These are phyloP conservation scores for Coprinopsis sp. DNA, from an alignment of 768 basidiomycete genomes.

Conservation along the genomic window DNA sequence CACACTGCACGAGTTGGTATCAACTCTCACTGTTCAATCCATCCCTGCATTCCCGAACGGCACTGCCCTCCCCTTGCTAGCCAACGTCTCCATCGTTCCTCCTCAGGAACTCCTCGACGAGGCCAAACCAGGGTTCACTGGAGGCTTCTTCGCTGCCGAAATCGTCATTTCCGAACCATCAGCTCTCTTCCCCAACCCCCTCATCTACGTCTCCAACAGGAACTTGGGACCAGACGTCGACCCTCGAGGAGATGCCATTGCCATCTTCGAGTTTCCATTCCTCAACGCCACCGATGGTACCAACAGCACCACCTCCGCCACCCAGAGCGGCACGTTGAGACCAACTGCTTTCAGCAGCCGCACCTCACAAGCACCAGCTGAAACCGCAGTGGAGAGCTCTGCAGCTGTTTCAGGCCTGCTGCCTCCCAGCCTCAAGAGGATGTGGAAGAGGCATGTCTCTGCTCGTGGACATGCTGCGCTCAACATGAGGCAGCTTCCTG, in stretches of 20 bases:
- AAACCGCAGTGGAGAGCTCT: too few relatives aligned
- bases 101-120: too few relatives aligned
- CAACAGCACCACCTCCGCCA: background rate
- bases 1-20: constrained; percentile 51
- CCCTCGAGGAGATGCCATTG: constrained; percentile 29
- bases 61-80: constrained; percentile 42
- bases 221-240: constrained; percentile 43
- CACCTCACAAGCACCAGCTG: too few relatives aligned
- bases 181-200: constrained; percentile 41
- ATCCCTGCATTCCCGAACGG: constrained; percentile 49
- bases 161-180: constrained; percentile 54
- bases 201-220: constrained; percentile 67
- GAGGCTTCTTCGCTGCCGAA: constrained; percentile 53
- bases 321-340: background rate
- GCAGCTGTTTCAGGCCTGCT: background rate
- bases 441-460: constrained; percentile 8
- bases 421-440: background rate
- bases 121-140: constrained; percentile 19
- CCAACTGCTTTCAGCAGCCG: background rate
- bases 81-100: constrained; percentile 49
- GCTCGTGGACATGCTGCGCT: too few relatives aligned
- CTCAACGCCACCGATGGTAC: background rate
- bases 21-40: constrained; percentile 55
- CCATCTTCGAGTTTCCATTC: constrained; percentile 7
- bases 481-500: too few relatives aligned